These are phyloP conservation scores for Elsinoe necatrix DNA, from an alignment of 2,329 filamentous ascomycete genomes.

Conservation along the genomic window DNA sequence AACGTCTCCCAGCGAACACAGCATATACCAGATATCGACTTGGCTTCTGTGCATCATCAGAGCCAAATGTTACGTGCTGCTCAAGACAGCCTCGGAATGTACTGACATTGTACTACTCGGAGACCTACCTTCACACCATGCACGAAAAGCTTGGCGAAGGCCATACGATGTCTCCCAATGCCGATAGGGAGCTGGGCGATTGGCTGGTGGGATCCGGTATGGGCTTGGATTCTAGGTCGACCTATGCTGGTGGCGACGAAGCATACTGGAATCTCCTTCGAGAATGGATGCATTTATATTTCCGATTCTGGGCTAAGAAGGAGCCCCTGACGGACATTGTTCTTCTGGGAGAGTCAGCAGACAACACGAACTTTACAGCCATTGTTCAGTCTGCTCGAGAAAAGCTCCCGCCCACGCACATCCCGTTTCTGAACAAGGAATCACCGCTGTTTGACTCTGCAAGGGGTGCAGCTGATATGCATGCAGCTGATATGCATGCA, in stretches of 20 bases:
- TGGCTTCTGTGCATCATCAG: neutral
- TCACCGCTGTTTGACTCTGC: neutral
- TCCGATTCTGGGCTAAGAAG: neutral
- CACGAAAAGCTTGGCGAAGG: neutral
- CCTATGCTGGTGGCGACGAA: neutral
- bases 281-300: neutral
- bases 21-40: constrained; percentile 6
- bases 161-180: neutral
- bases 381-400: neutral
- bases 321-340: neutral
- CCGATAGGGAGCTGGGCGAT: neutral
- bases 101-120: neutral
- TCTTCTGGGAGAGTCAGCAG: neutral
- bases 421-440: neutral
- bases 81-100: constrained; percentile 1
- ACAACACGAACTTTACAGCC: neutral
- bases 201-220: neutral
- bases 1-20: neutral
- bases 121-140: neutral
- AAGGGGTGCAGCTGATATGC: neutral
- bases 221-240: neutral
- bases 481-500: neutral
- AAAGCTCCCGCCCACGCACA: neutral
- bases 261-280: constrained; percentile 8
- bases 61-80: constrained; percentile 9